Evolutionary conservation across 2,329 filamentous ascomycete genomes (phyloP).

Genomic region (Phoma sp.): DNA sequence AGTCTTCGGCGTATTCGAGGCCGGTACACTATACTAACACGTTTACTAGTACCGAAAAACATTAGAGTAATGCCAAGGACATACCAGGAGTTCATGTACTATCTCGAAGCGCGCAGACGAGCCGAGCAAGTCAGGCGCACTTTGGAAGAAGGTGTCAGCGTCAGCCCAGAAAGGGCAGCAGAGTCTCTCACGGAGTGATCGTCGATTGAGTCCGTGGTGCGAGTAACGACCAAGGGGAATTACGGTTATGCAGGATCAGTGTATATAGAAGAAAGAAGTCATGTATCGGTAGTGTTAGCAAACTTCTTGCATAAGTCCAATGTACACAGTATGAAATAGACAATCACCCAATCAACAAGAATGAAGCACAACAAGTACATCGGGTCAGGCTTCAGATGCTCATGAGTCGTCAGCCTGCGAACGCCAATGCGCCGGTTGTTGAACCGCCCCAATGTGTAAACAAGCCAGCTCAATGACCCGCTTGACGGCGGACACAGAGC

Average conservation of each 20-base stretch:
- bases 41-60: conserved; percentile 62
- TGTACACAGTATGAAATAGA: neutral
- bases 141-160: conserved; percentile 35
- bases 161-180: conserved; percentile 41
- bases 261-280: no score
- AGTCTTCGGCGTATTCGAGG: neutral
- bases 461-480: neutral
- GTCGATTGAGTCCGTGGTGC: no score
- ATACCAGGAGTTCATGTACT: conserved; percentile 70
- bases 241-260: no score
- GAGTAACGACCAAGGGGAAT: no score
- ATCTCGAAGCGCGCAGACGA: conserved; percentile 65
- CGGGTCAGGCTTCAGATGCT: neutral
- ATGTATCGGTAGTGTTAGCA: no score
- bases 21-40: neutral
- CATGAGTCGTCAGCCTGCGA: neutral
- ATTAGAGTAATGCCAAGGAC: conserved; percentile 70
- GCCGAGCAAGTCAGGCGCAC: conserved; percentile 57
- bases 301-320: no score
- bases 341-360: neutral
- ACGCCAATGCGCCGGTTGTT: neutral
- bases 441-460: neutral
- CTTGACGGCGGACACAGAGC: neutral
- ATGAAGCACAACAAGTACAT: neutral
- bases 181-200: conserved; percentile 46